These are phyloP conservation scores for Penicillium bovifimosum DNA, from an alignment of 495 filamentous ascomycete genomes.

Conservation along the genomic window DNA sequence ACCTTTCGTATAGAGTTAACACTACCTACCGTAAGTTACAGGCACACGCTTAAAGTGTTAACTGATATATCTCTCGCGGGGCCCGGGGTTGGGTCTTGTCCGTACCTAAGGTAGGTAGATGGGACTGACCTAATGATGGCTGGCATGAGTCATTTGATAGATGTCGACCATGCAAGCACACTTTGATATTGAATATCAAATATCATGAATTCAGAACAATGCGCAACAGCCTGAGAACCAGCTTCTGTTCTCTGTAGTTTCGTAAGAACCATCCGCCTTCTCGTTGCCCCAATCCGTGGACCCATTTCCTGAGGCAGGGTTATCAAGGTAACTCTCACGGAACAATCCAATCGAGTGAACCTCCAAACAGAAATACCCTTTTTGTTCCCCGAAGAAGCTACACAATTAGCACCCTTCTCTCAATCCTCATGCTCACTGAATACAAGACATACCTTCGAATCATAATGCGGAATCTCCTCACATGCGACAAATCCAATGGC, in stretches of 20 bases:
- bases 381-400: constrained; percentile 72
- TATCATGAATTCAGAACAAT: neutral
- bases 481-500: constrained; percentile 47
- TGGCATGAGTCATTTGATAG: too few relatives aligned
- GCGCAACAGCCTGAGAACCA: neutral
- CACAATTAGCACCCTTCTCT: constrained; percentile 1
- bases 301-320: neutral
- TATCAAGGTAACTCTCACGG: constrained; percentile 18
- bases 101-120: too few relatives aligned
- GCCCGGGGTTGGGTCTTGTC: too few relatives aligned
- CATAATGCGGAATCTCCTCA: constrained; percentile 71
- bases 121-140: too few relatives aligned
- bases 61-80: too few relatives aligned
- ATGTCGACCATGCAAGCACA: too few relatives aligned
- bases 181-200: neutral
- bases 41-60: too few relatives aligned
- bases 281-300: neutral
- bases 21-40: too few relatives aligned
- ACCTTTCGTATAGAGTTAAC: too few relatives aligned
- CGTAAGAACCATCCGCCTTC: neutral
- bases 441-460: constrained; percentile 59
- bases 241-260: neutral
- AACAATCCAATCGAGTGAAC: constrained; percentile 48
- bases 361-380: constrained; percentile 59
- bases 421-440: neutral